A percentile compares a stretch with the other conserved stretches of the same genome.
Conservation (phyloP, 2,329 filamentous ascomycete species). For the Diaporthe amygdali region DNA sequence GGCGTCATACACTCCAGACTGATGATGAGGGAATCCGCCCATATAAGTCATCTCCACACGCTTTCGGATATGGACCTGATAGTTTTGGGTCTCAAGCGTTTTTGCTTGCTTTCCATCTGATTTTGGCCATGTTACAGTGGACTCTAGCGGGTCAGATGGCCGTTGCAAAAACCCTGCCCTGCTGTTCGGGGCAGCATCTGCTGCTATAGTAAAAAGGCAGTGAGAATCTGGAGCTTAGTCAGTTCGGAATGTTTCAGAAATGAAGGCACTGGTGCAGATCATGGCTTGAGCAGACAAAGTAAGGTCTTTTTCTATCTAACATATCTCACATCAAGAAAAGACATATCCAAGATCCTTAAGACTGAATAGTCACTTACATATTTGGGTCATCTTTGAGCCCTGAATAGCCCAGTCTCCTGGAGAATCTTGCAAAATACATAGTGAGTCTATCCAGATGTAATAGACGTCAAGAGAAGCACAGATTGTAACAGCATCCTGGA, state of each 20-base stretch:
- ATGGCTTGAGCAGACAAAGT: too few species aligned
- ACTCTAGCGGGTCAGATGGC: not conserved
- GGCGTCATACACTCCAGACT: not conserved
- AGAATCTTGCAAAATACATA: not conserved
- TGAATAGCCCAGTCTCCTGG: not conserved
- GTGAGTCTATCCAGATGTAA: not conserved
- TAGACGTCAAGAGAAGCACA: not conserved
- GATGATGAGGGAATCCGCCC: not conserved
- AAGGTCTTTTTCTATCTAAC: too few species aligned
- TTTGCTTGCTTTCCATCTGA: not conserved
- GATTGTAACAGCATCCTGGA: not conserved
- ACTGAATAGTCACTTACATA: not conserved
- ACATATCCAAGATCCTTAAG: not conserved
- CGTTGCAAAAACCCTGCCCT: not conserved
- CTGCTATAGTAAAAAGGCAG: not conserved
- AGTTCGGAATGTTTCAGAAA: not conserved
- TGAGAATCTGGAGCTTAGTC: not conserved
- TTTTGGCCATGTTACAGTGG: not conserved
- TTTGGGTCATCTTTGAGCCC: not conserved
- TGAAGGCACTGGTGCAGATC: not conserved
- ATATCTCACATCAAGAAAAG: not conserved
- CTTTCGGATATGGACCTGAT: not conserved
- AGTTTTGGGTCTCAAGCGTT: not conserved
- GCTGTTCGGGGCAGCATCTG: not conserved
- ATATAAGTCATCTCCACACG: not conserved